Conservation (phyloP, 495 filamentous ascomycete genomes). For the Chlorociboria aeruginascens region DNA sequence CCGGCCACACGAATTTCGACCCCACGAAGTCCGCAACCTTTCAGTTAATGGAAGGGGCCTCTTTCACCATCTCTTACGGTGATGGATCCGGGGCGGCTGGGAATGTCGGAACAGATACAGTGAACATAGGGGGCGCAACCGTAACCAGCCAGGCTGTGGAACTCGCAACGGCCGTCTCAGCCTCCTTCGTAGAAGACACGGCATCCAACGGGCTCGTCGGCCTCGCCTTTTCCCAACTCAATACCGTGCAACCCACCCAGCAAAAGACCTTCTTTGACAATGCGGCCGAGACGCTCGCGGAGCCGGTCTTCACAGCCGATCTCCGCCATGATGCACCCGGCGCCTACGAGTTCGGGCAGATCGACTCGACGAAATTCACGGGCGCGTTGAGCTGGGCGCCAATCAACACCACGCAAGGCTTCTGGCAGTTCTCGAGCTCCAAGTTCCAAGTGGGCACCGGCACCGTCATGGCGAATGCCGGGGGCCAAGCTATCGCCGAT, state of each 20-base stretch:
- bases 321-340: conserved; percentile 49
- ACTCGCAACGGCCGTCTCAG: conserved; percentile 50
- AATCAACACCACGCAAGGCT: conserved; percentile 53
- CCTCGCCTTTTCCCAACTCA: conserved; percentile 63
- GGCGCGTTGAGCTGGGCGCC: conserved; percentile 52
- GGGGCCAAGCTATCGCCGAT: conserved; percentile 53
- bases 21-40: conserved; percentile 46
- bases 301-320: conserved; percentile 63
- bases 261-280: conserved; percentile 85
- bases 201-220: conserved; percentile 63
- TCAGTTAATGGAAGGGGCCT: conserved; percentile 25
- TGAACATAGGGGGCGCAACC: conserved; percentile 60
- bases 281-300: conserved; percentile 45
- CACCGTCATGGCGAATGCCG: conserved; percentile 21
- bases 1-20: conserved; percentile 50
- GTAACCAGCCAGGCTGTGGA: conserved; percentile 60
- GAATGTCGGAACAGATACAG: conserved; percentile 58
- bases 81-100: conserved; percentile 59
- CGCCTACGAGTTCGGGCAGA: conserved; percentile 64
- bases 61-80: conserved; percentile 63
- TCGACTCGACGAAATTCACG: conserved; percentile 54
- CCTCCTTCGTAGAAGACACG: conserved; percentile 50
- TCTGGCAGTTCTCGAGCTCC: conserved; percentile 60
- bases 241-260: conserved; percentile 54
- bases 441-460: conserved; percentile 40